Base-by-base conservation (phyloP, 1,284 basidiomycete species). In the Lentinula novae-zelandiae region DNA sequence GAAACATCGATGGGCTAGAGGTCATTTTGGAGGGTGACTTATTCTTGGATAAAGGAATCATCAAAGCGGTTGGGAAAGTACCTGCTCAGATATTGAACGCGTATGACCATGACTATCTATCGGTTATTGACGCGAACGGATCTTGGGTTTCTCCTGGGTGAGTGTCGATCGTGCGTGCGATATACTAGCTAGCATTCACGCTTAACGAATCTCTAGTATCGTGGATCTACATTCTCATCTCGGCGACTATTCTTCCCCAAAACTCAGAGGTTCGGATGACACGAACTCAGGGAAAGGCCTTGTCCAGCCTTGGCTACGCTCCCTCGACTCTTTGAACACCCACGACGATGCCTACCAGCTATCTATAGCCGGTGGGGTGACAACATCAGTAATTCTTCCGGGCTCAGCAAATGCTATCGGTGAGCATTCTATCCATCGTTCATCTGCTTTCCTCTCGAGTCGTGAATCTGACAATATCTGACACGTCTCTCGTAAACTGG, bases 151-250 rank as follows among this genome's bases (percentile, higher is more conserved):
- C 60, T 27, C 60, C 60, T 15, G 60, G 62, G 58, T 62, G 31
- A 40, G 58, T 56, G 15, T 50, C 20, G 9, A 38, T 8, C 8
- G 13, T 53, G 22, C 34, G 44, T 42, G n/a, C 9, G 8, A 51
- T 40, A 9, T 31, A 7, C 13, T 17, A 17, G 17, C 17, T n/a
- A 8, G 5, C 22, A 3, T 17, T 3, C n/a, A 17, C 31, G 1
- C 2, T 31, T 34, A 27, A 39, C 5, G 10, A 10, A 27, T 31
- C 0, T 79, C 81, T 27, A 82, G 82, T 13, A 81, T 89, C 56
- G 81, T 92, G 36, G 89, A 92, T 69, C 76, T 91, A 64, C 90
- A 95, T 71, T 89, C 89, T 1, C 92, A 94, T 67, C 69, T 92
- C 27, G 91, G 88, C 6, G 76, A 85, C 5, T 73, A 78, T 63